Base-by-base conservation (phyloP, 1,284 basidiomycete species). In the Sporisorium iseilematis-ciliati region DNA sequence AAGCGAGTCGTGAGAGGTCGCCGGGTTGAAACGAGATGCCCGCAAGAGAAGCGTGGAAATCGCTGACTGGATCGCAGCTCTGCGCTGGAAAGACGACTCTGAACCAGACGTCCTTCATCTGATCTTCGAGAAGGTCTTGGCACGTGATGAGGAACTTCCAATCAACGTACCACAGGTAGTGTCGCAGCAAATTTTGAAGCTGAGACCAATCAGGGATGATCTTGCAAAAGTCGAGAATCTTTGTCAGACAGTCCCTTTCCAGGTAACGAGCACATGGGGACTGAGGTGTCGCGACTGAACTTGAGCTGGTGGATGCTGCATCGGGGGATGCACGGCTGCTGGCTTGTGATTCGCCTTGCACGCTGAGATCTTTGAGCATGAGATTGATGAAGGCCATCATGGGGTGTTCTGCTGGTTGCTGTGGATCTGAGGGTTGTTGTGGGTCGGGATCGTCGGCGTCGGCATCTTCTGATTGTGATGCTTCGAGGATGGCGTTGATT, bases 321-420 rank as follows among this genome's bases (percentile, higher is more conserved):
- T 65, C 52, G 25, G 65, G 62, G 38, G 64, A 65, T 38, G 59
- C 58, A 16, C 38, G 48, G 29, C 29, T 57, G 33, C 55, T 64
- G 41, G 31, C 23, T 11, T 59, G 46, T 7, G 57, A 14, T 23
- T 68, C 61, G 10, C 61, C 54, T 29, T 38, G 42, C 0, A 65
- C 53, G 49, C 54, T 69, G 58, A 77, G 69, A 23, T 77, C 74
- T 23, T 73, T 73, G 50, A 77, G 74, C 58, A 77, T 72, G 46
- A 66, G 68, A 35, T 77, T 77, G 65, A 77, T 59, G 45, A 77
- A 77, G 3, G 62, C 58, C 58, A 72, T 73, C 56, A 77, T 68
- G 23, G 74, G 74, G 46, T 70, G 74, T 43, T 71, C 60, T 3
- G 64, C 45, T 4, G 40, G 40, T 5, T 59, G 54, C 3, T 50